Base-by-base conservation (phyloP, 768 basidiomycete genomes). In the Termitomyces titanicus region DNA sequence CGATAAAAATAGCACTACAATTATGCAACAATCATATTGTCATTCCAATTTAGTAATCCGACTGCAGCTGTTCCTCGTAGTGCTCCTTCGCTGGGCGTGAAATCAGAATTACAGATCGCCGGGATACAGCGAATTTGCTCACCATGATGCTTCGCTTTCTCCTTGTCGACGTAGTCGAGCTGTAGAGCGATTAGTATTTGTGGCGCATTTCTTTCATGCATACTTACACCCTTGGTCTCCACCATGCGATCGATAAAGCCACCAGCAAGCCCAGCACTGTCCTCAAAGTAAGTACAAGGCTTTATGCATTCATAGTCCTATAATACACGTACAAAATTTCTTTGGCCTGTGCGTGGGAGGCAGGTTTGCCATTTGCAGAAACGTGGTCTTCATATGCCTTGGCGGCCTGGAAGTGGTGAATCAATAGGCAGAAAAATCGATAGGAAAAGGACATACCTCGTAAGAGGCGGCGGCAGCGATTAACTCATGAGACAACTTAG, bases 401-500 rank as follows among this genome's bases (percentile, higher is more conserved):
- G 45, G 77, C 78, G 54, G 86, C 86, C 84, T 84, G 68, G 37
- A 45, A 13, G 24, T 22, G 3, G 25, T 37, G 5, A 33, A 10
- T 25, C 20, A 45, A 27, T 10, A 35, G 20, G 7, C 22, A 31
- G 47, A 8, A 27, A 13, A 34, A 33, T 25, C 18, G 49, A 18
- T 4, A 3, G 46, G 24, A 25, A 17, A 31, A 17, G 24, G n/a
- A 53, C 48, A 10, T 22, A 81, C 85, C 76, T 83, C 84, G 68
- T 77, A 89, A 27, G 83, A 68, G 6, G 86, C 86, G 43, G 88
- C 88, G 39, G 71, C 85, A 45, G 84, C 83, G 58, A 89, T 76
- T 40, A 88, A 66, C 69, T 89, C 82, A 66, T 89, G 87, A 9
- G 83, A 80, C 51, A 86, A 68, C 53, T 69, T 53, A 1, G 85